Evolutionary conservation across 768 basidiomycete genomes (phyloP).

Genomic region (Lyophyllum semitale): DNA sequence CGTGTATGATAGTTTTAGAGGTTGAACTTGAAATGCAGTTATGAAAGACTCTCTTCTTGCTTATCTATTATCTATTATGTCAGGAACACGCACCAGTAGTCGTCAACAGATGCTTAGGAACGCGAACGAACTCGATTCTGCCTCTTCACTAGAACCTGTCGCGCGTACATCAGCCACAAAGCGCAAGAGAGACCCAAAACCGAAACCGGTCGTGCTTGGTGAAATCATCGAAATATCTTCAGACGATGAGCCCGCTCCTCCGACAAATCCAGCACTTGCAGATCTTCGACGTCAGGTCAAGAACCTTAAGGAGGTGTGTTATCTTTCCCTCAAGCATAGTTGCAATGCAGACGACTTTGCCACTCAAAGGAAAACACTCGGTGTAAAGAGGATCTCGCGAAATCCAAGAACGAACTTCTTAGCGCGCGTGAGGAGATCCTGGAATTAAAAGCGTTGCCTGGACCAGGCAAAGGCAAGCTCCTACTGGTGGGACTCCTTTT

Average conservation of each 20-base stretch:
- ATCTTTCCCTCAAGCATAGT: not conserved
- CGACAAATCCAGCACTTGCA: conserved; percentile 19
- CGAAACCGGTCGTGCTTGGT: conserved; percentile 14
- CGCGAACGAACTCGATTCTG: not conserved
- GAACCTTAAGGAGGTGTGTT: conserved; percentile 44
- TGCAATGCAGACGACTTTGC: not conserved
- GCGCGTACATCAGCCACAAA: conserved; percentile 13
- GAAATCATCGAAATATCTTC: conserved; percentile 62
- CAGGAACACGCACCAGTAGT: conserved; percentile 3
- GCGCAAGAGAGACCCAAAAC: conserved; percentile 20
- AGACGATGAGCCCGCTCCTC: conserved; percentile 43
- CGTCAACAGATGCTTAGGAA: not conserved
- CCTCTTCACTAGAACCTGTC: not conserved
- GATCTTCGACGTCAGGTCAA: conserved; percentile 43
- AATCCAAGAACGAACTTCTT: conserved; percentile 20
- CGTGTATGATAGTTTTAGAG: not conserved
- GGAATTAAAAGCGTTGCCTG: conserved; percentile 23
- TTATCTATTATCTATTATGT: conserved; percentile 2
- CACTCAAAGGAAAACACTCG: conserved; percentile 32
- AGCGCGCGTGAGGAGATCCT: conserved; percentile 26
- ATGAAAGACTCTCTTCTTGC: not conserved
- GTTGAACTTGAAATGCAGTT: not conserved
- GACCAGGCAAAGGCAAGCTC: conserved; percentile 30
- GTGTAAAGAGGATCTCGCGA: conserved; percentile 30
- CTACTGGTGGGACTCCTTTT: conserved; percentile 26